phyloP scores from a whole-genome alignment of 2,329 filamentous ascomycete genomes.

The Penicillium sp. region DNA sequence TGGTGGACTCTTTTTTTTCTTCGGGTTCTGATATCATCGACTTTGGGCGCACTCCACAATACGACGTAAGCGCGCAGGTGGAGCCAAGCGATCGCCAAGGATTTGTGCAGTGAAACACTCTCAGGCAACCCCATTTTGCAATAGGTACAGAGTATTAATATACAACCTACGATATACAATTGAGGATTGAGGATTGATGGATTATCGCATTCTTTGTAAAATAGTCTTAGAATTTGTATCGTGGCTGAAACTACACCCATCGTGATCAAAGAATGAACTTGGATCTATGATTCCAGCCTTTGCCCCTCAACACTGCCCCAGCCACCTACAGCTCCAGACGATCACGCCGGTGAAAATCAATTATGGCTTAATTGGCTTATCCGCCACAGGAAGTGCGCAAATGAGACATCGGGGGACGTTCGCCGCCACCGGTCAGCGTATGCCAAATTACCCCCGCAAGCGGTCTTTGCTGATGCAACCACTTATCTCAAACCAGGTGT shows the following conservation, averaged over 20 bases:
- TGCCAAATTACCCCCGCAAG: background rate
- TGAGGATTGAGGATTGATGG: background rate
- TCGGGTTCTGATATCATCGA: constrained; percentile 8
- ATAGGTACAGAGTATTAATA: too few species aligned
- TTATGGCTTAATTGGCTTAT: background rate
- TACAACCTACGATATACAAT: too few species aligned
- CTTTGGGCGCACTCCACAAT: constrained; percentile 8
- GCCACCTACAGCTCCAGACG: background rate
- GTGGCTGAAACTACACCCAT: background rate
- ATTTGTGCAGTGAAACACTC: background rate
- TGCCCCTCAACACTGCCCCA: constrained; percentile 1
- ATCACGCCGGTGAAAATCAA: background rate
- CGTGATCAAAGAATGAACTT: background rate
- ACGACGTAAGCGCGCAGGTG: constrained; percentile 13
- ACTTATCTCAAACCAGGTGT: too few species aligned
- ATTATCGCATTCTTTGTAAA: too few species aligned
- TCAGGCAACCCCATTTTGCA: constrained; percentile 5
- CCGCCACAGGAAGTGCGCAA: background rate
- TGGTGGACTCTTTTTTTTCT: background rate
- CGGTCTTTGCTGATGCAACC: background rate
- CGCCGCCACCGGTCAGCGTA: constrained; percentile 1
- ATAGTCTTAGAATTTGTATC: too few species aligned
- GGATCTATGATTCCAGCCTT: background rate
- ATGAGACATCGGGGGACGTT: background rate
- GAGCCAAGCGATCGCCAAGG: constrained; percentile 6